Percentiles rank a stretch among this genome's conserved stretches.
phyloP scores from a whole-genome alignment of 2,329 filamentous ascomycete genomes.

The Stromatinia cepivora region DNA sequence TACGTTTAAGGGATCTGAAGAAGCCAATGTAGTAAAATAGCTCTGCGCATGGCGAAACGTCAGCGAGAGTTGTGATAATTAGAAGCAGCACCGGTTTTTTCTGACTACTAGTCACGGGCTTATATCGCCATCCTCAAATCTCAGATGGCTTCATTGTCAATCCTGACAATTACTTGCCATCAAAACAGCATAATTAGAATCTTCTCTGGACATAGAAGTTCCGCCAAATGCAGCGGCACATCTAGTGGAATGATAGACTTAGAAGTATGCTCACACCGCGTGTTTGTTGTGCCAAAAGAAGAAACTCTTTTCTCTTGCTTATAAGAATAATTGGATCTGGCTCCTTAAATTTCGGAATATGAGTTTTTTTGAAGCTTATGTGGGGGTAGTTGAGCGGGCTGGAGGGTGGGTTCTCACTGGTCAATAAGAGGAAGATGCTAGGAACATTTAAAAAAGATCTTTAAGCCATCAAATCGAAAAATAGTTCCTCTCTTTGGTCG shows the following conservation, averaged over 20 bases:
- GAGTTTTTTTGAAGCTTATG: not conserved
- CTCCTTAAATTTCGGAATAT: not conserved
- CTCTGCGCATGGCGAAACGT: too few relatives aligned
- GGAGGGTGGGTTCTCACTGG: not conserved
- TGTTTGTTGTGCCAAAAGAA: not conserved
- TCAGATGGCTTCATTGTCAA: not conserved
- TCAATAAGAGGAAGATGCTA: not conserved
- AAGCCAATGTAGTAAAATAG: too few relatives aligned
- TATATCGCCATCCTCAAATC: not conserved
- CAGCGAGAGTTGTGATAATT: too few relatives aligned
- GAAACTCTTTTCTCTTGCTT: not conserved
- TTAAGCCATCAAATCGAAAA: not conserved
- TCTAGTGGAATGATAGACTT: not conserved
- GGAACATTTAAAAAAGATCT: not conserved
- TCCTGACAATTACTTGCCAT: not conserved
- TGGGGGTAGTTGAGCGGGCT: not conserved
- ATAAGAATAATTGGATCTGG: not conserved
- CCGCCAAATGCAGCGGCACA: too few relatives aligned
- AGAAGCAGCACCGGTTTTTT: not conserved
- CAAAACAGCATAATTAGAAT: not conserved
- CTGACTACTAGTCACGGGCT: not conserved
- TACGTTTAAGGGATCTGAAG: too few relatives aligned
- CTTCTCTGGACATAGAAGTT: not conserved
- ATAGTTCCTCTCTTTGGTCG: not conserved
- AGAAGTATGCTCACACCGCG: not conserved